phyloP scores from a whole-genome alignment of 2,329 filamentous ascomycete genomes.

The Fusarium caatingaense region DNA sequence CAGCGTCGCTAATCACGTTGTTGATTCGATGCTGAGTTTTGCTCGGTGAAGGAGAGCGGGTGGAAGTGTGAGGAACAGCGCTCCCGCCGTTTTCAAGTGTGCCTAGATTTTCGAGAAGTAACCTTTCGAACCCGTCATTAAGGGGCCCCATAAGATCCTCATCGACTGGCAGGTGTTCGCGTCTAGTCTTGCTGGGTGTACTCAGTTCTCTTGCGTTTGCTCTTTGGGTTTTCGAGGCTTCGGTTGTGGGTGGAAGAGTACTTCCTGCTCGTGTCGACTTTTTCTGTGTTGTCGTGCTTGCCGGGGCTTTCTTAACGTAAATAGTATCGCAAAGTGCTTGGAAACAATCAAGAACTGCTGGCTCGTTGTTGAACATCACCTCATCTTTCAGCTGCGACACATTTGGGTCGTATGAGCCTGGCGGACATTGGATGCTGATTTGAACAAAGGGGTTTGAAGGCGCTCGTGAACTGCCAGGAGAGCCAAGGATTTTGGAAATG shows the following conservation, averaged over 20 bases:
- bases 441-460: constrained; percentile 69
- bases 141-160: constrained; percentile 25
- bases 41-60: background rate
- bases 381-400: constrained; percentile 78
- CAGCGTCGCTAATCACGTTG: background rate
- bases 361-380: constrained; percentile 72
- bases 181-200: background rate
- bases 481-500: constrained; percentile 51
- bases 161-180: constrained; percentile 4
- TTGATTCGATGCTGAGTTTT: background rate
- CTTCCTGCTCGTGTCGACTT: background rate
- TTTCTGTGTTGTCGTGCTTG: background rate
- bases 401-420: constrained; percentile 76
- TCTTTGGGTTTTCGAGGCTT: background rate
- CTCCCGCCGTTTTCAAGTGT: background rate
- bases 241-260: background rate
- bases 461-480: constrained; percentile 39
- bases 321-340: constrained; percentile 56
- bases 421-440: constrained; percentile 71
- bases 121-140: constrained; percentile 15
- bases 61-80: background rate
- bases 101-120: constrained; percentile 5
- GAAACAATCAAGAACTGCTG: constrained; percentile 58
- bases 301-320: constrained; percentile 47
- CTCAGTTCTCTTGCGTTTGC: background rate